Evolutionary conservation across 768 basidiomycete species (phyloP), one percentile per base, ranked within the genome.

Genomic region (Floccularia luteovirens): DNA sequence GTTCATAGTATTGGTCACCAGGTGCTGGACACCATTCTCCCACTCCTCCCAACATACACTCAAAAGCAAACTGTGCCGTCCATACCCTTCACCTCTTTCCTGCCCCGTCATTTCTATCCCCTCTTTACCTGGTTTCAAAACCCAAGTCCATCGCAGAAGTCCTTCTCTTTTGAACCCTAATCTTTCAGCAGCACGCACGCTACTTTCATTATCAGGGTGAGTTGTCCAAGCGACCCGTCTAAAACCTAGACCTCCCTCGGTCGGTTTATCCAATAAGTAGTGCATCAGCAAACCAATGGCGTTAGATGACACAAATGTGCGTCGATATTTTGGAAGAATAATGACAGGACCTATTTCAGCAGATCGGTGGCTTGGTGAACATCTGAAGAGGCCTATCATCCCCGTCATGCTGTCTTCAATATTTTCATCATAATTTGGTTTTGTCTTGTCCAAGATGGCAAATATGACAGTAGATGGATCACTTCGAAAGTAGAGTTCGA

Each of bases 161-260:
- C 66, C 74, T 52, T 83, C 81, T 16, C 52, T 43, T 47, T 51
- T 56, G 41, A 82, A 70, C 0, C 79, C 78, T 57, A 80, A 59
- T 44, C 67, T 63, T 49, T 72, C 57, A 4, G 79, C 81, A 0
- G 67, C 57, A 7, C 45, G 36, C 1, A 75, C 54, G 33, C 75
- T 76, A 1, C 60, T 56, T 4, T 28, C 36, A 48, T 82, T 82
- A 13, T 46, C 39, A 6, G 62, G 57, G 34, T 72, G 62, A 7
- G 76, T 57, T 25, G 61, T 64, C 72, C 78, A 83, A 35, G 69
- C 69, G 0, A 77, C 70, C 5, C 79, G 64, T 2, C 78, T 62
- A 36, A 78, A 59, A 0, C 72, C 70, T 8, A 79, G 54, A 1
- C 74, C 75, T 2, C 66, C 64, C 4, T 64, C 55, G 2, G 45